phyloP scores from a whole-genome alignment of 208 protist genomes.

The Entamoeba moshkovskii region DNA sequence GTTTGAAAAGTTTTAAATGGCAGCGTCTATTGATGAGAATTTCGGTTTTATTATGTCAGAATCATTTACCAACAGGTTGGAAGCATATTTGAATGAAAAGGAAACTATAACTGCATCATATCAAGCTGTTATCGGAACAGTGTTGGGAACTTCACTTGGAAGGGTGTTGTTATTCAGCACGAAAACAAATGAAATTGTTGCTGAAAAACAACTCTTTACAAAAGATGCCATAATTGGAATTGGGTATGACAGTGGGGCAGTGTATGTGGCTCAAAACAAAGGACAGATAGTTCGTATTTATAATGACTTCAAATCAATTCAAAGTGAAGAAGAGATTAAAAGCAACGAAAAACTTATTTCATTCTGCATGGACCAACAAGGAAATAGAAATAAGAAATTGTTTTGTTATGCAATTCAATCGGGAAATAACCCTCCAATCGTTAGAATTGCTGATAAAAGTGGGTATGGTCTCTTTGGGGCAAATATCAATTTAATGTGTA shows the following conservation, averaged over 20 bases:
- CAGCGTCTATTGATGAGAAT: neutral
- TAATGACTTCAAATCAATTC: neutral
- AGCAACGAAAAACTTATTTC: neutral
- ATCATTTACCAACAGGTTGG: neutral
- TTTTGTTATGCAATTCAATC: neutral
- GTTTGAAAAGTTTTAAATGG: neutral
- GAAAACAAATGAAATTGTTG: neutral
- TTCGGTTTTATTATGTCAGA: neutral
- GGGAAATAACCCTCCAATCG: neutral
- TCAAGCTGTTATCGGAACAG: neutral
- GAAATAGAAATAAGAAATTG: neutral
- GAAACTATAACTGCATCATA: neutral
- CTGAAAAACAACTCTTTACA: neutral
- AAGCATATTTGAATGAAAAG: neutral
- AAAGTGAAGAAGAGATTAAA: neutral
- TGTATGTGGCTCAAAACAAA: neutral
- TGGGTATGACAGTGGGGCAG: neutral
- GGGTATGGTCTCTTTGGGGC: neutral
- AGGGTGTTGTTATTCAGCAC: neutral
- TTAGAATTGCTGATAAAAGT: neutral
- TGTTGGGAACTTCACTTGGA: neutral
- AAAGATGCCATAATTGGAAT: neutral
- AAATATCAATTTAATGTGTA: neutral
- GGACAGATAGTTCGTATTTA: neutral
- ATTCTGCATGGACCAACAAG: neutral